Base-by-base conservation (phyloP, 176 grass and related monocot species). In the Aegilops umbellulata region DNA sequence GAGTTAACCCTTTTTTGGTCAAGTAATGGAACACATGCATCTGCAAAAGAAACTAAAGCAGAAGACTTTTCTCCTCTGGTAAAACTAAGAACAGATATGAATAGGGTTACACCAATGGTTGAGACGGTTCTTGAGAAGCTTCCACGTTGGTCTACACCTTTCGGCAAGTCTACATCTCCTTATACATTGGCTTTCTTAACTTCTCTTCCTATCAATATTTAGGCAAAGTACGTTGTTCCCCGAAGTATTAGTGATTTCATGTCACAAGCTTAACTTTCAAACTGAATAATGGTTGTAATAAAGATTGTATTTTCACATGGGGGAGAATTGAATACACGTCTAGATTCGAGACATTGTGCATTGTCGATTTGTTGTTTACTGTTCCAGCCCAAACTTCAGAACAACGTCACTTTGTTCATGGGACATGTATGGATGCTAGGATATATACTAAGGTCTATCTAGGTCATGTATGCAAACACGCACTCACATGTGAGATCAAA, bases 21-120 rank as follows among this genome's bases (percentile, higher is more conserved):
- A 24, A 86, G 71, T 17, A 92, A 89, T 42, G 12, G 22, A 19
- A 74, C 60, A 1, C 24, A 65, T 78, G 8, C 66, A 79, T 87
- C 58, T 17, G 3, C 42, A 32, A 61, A 72, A 85, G 69, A 46
- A 31, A 27, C 24, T 73, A 30, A 88, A 55, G 53, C 15, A 60
- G 67, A 53, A 12, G 85, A 77, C 22, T 36, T 36, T 55, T 84
- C 92, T 77, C 42, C 86, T 17, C 77, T 96, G 34, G 7, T 96
- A 66, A 98, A 95, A 81, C 76, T 98, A 82, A 81, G 94, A 86
- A 90, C 94, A 22, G 94, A 98, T 83, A 76, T 96, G 76, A 87
- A 89, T 19, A 92, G 78, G 86, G 75, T 91, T 38, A 98, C 97
- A 14, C 90, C 90, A n/a, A 74, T 75, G 91, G 87, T 84, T 20